Evolutionary conservation across 208 protist species (phyloP), one percentile per base, ranked within the genome.

Genomic region (Endotrypanum monterogeii): DNA sequence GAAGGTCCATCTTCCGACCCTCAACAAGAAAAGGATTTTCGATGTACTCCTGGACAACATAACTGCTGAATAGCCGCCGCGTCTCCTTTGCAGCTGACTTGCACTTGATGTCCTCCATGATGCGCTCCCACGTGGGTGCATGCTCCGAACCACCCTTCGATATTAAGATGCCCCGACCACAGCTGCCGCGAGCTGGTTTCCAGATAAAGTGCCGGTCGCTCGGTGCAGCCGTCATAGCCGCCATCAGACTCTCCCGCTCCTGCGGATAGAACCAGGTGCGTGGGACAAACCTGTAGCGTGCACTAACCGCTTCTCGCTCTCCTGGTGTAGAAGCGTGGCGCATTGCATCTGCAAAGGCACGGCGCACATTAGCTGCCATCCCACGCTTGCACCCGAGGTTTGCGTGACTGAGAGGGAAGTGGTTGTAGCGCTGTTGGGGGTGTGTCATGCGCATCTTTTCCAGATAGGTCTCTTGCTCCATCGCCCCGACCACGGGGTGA

Each of bases 21-120:
- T 98, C 83, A 20, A 99, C 85, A 12, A 99, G 83, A 50, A 98
- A 85, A 20, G 98, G 98, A 63, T 98, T 83, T 18, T 92, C 89
- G 12, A 99, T 78, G 85, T 99, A 99, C 65, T 96, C 85, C 77
- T 99, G 97, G 62, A 99, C 95, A 1, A 99, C 90, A 72, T 93
- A 96, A 55, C 78, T 81, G 18, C 80, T 76, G 37, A 80, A 85
- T 41, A 85, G 78, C 25, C 67, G 67, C 12, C 68, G 61, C 37
- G 37, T 69, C 67, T 75, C 57, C 35, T 78, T 79, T 4, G 44
- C 68, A 20, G 60, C 72, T 30, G 75, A 76, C 65, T 82, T 79
- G 11, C 60, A 52, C 23, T 96, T 84, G 54, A 97, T 96, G 8
- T 85, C 75, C 16, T 58, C 54, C 73, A 87, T 82, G 14, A 96